Conservation (phyloP, 257 asterid genomes). For the Nicotiana attenuata region DNA sequence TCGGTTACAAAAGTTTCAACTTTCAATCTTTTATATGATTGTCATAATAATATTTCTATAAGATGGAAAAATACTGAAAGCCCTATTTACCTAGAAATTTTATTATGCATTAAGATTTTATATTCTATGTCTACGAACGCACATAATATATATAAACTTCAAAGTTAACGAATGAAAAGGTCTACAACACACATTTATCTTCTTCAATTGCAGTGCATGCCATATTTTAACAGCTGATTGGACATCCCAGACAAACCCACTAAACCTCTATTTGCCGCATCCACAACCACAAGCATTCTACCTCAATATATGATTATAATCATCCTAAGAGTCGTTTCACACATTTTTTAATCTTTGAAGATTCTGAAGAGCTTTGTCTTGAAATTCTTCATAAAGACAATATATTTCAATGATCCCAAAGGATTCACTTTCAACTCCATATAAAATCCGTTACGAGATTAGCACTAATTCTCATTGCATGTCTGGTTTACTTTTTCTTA, state of each 20-base stretch:
- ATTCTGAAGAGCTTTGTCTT: constrained; percentile 21
- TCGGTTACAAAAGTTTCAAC: no score
- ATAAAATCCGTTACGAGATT: not conserved
- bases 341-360: constrained; percentile 24
- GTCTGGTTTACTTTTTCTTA: constrained; percentile 11
- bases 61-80: no score
- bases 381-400: not conserved
- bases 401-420: not conserved
- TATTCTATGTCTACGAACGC: no score
- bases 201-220: no score
- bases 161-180: no score
- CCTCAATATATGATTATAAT: not conserved
- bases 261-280: not conserved
- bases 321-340: constrained; percentile 4
- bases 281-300: not conserved
- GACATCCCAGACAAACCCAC: not conserved
- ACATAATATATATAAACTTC: no score
- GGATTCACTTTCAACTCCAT: not conserved
- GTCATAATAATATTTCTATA: no score
- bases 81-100: no score
- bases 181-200: no score
- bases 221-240: no score
- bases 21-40: no score
- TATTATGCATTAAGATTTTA: no score
- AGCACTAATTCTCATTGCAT: not conserved